Conservation (phyloP, 2,329 filamentous ascomycete genomes). For the Daldinia sp. region DNA sequence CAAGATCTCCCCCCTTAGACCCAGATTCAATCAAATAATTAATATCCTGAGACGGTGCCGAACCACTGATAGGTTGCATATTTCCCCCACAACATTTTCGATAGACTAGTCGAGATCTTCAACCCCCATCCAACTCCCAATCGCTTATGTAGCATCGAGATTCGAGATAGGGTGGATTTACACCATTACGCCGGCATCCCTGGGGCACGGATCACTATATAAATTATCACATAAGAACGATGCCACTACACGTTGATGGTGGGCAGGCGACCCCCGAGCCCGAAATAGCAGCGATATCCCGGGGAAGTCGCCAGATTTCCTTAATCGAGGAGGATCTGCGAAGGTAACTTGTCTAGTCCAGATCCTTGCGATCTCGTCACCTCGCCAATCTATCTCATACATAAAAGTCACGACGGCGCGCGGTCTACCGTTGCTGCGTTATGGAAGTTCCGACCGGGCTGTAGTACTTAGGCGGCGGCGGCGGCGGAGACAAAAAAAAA, state of each 20-base stretch:
- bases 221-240: constrained; percentile 15
- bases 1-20: constrained; percentile 12
- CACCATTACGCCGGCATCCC: constrained; percentile 19
- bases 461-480: constrained; percentile 5
- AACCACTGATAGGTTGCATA: constrained; percentile 35
- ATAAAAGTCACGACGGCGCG: constrained; percentile 13
- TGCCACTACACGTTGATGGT: constrained; percentile 1
- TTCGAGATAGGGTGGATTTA: constrained; percentile 37
- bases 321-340: constrained; percentile 21
- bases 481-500: too few relatives aligned
- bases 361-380: constrained; percentile 28
- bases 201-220: constrained; percentile 18
- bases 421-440: constrained; percentile 6
- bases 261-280: constrained; percentile 26
- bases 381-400: constrained; percentile 38
- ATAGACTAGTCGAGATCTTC: constrained; percentile 37
- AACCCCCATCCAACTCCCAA: constrained; percentile 27
- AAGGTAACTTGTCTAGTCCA: constrained; percentile 4
- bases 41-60: constrained; percentile 28
- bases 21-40: constrained; percentile 26
- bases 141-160: constrained; percentile 32
- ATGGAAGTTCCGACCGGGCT: constrained; percentile 10
- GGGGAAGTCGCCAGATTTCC: constrained; percentile 14
- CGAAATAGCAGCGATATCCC: constrained; percentile 32
- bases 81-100: constrained; percentile 34